phyloP scores from a whole-genome alignment of 169 alveolate species.

The Neospora caninum region DNA sequence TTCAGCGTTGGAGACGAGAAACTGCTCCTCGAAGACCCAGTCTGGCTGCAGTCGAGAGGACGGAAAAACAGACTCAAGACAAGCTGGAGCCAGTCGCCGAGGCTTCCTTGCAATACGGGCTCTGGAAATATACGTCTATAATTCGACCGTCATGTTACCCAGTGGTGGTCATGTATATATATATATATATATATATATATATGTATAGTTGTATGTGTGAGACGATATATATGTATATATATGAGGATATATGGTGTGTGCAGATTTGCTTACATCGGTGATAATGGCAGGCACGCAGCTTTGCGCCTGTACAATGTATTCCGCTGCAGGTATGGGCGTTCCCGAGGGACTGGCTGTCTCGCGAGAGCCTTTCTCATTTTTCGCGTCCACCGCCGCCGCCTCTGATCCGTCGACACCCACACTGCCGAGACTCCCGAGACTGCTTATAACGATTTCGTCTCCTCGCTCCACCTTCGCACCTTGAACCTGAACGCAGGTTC shows the following conservation, averaged over 20 bases:
- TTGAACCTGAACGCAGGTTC: constrained; percentile 12
- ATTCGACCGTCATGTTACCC: too few relatives aligned
- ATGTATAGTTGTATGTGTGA: too few relatives aligned
- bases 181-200: too few relatives aligned
- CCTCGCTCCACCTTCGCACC: constrained; percentile 57
- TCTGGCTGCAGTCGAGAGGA: constrained; percentile 73
- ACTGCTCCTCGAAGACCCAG: constrained; percentile 93
- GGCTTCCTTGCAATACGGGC: too few relatives aligned
- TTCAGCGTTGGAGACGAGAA: constrained; percentile 85
- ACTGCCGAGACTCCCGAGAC: constrained; percentile 48
- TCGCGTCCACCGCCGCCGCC: not conserved
- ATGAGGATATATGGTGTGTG: not conserved
- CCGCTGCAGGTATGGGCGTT: constrained; percentile 55
- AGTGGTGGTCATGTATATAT: too few relatives aligned
- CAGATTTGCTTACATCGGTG: constrained; percentile 77
- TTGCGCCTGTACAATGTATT: constrained; percentile 86
- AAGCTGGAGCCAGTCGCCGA: too few relatives aligned
- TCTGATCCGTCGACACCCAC: not conserved
- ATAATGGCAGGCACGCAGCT: constrained; percentile 94
- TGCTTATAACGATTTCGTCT: constrained; percentile 51
- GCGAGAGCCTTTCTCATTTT: not conserved
- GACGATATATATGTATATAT: too few relatives aligned
- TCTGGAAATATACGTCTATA: too few relatives aligned
- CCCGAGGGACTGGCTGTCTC: not conserved
- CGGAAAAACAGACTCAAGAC: too few relatives aligned